Evolutionary conservation across 495 filamentous ascomycete species (phyloP).

Genomic region (Entonaema liquescens): DNA sequence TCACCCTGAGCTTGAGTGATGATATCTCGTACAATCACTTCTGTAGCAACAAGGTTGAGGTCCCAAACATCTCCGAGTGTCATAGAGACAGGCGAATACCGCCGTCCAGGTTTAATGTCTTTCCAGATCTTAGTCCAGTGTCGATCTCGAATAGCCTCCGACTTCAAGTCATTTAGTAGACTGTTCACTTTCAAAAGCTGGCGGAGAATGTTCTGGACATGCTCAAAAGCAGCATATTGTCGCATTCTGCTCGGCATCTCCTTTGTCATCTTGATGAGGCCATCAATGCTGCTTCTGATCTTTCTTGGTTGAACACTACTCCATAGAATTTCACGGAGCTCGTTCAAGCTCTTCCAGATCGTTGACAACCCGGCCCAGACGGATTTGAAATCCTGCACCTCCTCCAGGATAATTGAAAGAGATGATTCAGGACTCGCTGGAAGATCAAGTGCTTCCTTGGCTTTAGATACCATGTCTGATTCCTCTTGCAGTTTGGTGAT

Average conservation of each 20-base stretch:
- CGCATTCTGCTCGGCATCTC: constrained; percentile 99
- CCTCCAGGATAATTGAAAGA: constrained; percentile 83
- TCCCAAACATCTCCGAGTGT: constrained; percentile 98
- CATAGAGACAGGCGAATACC: constrained; percentile 91
- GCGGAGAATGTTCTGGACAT: constrained; percentile 91
- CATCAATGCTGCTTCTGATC: constrained; percentile 85
- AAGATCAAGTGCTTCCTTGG: constrained; percentile 94
- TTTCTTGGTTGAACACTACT: constrained; percentile 92
- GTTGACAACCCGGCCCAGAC: constrained; percentile 95
- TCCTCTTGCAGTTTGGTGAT: constrained; percentile 85
- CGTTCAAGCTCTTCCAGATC: constrained; percentile 96
- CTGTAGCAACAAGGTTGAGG: constrained; percentile 84
- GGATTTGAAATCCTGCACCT: constrained; percentile 98
- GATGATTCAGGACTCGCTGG: constrained; percentile 78
- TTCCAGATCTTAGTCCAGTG: constrained; percentile 99
- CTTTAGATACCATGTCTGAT: constrained; percentile 91
- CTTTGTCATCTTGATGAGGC: constrained; percentile 96
- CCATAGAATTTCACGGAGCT: constrained; percentile 91
- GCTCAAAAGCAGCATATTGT: constrained; percentile 98
- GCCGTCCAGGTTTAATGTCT: constrained; percentile 84
- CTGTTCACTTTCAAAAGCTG: constrained; percentile 88
- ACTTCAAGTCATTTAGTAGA: constrained; percentile 89
- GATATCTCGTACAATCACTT: constrained; percentile 86
- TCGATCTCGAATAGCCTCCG: constrained; percentile 92
- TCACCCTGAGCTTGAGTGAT: constrained; percentile 97